Conservation (phyloP, 1,284 basidiomycete species). For the Moniliophthora roreri region DNA sequence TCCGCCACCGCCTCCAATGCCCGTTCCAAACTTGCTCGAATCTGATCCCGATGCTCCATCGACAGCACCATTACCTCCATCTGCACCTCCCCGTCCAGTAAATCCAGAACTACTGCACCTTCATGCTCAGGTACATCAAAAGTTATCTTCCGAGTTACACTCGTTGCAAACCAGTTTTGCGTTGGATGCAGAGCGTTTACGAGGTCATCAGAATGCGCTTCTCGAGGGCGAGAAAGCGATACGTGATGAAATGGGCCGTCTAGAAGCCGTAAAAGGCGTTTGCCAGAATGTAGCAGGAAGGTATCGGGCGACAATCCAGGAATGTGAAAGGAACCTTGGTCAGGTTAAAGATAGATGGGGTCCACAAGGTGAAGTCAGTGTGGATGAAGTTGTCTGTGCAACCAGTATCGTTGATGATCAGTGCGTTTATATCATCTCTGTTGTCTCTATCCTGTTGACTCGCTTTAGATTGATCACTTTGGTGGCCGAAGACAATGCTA, state of each 20-base stretch:
- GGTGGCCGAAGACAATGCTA: constrained; percentile 97
- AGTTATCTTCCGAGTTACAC: constrained; percentile 69
- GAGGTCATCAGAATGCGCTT: constrained; percentile 81
- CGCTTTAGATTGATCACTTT: constrained; percentile 81
- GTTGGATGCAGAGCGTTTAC: constrained; percentile 73
- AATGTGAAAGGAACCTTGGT: constrained; percentile 66
- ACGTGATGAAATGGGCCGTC: constrained; percentile 91
- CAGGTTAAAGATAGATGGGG: constrained; percentile 76
- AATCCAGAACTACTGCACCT: constrained; percentile 86
- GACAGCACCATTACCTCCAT: constrained; percentile 29
- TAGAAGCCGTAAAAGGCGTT: constrained; percentile 93
- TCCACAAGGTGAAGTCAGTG: constrained; percentile 46
- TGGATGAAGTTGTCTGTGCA: constrained; percentile 93
- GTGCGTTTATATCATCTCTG: constrained; percentile 50
- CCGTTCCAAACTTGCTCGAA: constrained; percentile 51
- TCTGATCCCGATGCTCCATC: constrained; percentile 37
- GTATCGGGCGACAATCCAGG: constrained; percentile 59
- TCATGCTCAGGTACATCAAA: constrained; percentile 80
- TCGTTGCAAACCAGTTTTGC: constrained; percentile 66
- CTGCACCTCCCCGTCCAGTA: constrained; percentile 79
- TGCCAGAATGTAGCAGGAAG: constrained; percentile 78
- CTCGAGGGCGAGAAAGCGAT: constrained; percentile 90
- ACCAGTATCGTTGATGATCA: constrained; percentile 97
- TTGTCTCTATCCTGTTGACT: constrained; percentile 4
- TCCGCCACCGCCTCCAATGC: constrained; percentile 21